phyloP scores from a whole-genome alignment of 176 grass and related monocot species.

The Aegilops bicornis region DNA sequence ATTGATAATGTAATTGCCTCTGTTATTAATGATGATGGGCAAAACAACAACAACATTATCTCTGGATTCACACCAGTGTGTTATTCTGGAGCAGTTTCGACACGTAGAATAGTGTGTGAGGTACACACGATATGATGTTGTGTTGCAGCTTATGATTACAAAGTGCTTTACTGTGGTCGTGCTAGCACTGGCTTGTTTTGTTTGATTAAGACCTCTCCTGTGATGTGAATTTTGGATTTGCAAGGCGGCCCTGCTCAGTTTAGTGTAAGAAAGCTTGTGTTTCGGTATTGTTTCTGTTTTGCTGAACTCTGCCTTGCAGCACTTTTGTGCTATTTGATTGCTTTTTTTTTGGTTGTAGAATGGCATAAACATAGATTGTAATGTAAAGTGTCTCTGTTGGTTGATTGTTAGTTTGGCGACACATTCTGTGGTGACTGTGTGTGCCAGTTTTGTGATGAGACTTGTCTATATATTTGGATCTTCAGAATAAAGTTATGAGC shows the following conservation, averaged over 20 bases:
- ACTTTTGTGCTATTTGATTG: not conserved
- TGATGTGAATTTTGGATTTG: not conserved
- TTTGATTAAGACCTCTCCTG: not conserved
- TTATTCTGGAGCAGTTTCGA: not conserved
- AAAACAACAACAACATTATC: not conserved
- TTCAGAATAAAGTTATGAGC: conserved; percentile 2
- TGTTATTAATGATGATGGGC: not conserved
- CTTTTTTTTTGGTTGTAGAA: not conserved
- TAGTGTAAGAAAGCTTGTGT: not conserved
- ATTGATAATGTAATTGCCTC: not conserved
- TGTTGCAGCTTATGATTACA: not conserved
- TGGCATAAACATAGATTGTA: not conserved
- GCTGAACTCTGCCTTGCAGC: not conserved
- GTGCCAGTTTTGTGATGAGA: not conserved
- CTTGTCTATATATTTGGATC: not conserved
- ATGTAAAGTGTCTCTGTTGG: not conserved
- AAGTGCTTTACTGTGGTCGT: not conserved
- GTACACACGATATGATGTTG: not conserved
- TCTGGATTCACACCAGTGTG: not conserved
- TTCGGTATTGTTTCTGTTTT: not conserved
- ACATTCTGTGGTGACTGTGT: not conserved
- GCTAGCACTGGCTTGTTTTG: not conserved
- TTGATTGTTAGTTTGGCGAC: not conserved
- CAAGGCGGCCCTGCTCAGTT: not conserved
- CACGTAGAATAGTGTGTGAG: not conserved